Percentiles rank a stretch among this genome's conserved stretches.
phyloP scores from a whole-genome alignment of 2,329 filamentous ascomycete genomes.

The Curvularia lunata region DNA sequence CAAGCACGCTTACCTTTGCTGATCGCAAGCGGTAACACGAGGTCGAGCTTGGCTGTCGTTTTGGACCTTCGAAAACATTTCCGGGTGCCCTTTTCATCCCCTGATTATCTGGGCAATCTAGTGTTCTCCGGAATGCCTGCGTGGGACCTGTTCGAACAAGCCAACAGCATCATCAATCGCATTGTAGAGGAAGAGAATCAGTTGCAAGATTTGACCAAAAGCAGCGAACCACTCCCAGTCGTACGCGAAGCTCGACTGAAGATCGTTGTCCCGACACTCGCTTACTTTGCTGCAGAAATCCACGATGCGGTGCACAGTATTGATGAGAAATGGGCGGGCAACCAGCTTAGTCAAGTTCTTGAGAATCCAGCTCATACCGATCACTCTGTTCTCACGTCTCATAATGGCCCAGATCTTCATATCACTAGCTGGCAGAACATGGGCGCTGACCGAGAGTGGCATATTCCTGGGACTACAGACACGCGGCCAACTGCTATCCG shows the following conservation, averaged over 20 bases:
- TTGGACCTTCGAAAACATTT: slow-evolving; percentile 7
- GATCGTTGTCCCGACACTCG: not conserved
- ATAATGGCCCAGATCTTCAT: slow-evolving; percentile 35
- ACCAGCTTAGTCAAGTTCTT: slow-evolving; percentile 4
- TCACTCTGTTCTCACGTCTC: slow-evolving; percentile 3
- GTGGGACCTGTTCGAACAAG: not conserved
- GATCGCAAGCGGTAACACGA: slow-evolving; percentile 1
- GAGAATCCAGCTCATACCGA: not conserved
- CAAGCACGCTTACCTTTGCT: slow-evolving; percentile 3
- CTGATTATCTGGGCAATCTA: slow-evolving; percentile 10
- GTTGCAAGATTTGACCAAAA: not conserved
- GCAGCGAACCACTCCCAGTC: not conserved
- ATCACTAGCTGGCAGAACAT: slow-evolving; percentile 41
- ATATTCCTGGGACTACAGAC: slow-evolving; percentile 29
- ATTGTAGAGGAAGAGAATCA: not conserved
- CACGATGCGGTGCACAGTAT: slow-evolving; percentile 3
- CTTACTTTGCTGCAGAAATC: not conserved
- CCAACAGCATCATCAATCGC: not conserved
- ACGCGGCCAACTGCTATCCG: slow-evolving; percentile 27
- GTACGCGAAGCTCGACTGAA: not conserved
- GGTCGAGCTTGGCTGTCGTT: slow-evolving; percentile 7
- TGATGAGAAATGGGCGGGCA: slow-evolving; percentile 1
- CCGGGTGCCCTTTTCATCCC: slow-evolving; percentile 2
- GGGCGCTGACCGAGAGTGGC: slow-evolving; percentile 30
- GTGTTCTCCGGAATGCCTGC: slow-evolving; percentile 1